Base-by-base conservation (phyloP, 179 eudicot genomes). In the Nepenthes alata region DNA sequence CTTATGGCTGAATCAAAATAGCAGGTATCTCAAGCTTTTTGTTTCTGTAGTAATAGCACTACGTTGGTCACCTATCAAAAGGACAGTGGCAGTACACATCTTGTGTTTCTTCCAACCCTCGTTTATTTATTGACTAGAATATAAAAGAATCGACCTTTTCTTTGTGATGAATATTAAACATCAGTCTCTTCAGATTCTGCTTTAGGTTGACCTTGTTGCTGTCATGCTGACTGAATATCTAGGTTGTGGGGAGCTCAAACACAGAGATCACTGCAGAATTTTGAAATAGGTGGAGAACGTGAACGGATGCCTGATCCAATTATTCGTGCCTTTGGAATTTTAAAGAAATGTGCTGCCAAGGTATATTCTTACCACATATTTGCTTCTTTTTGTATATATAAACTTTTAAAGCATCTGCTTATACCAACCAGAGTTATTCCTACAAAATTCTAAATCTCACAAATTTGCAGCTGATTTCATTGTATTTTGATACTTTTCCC, bases 171-270 rank as follows among this genome's bases (percentile, higher is more conserved):
- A 10, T 6, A 13, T 15, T 2, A 54, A 34, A 54, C 57, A 4
- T 5, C 5, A 7, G 8, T 55, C 39, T 55, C 39, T 55, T 5
- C 14, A 45, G 37, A 25, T 54, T 64, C 9, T 6, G 49, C 52
- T 38, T 37, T 11, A 44, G 25, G 6, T 37, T 64, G 6, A 59
- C 15, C 15, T 8, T 53, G 12, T 61, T 47, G 35, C 59, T 44
- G 35, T 10, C 35, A 25, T 61, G 48, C 35, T 61, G 53, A 61
- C n/a, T 53, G 53, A 47, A 12, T 10, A 60, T 49, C 10, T 69
- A 93, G 98, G 75, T 74, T 93, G 76, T 93, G 98, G 98, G 98
- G 97, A 59, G 97, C 97, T 77, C 98, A 93, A 75, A 93, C 97
- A 50, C 97, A 93, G 65, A 87, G 98, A 72, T 93, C 98, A 35